Evolutionary conservation across 1,139 yeast species (phyloP), one percentile per base, ranked within the genome.

Genomic region (Geotrichum reessii): DNA sequence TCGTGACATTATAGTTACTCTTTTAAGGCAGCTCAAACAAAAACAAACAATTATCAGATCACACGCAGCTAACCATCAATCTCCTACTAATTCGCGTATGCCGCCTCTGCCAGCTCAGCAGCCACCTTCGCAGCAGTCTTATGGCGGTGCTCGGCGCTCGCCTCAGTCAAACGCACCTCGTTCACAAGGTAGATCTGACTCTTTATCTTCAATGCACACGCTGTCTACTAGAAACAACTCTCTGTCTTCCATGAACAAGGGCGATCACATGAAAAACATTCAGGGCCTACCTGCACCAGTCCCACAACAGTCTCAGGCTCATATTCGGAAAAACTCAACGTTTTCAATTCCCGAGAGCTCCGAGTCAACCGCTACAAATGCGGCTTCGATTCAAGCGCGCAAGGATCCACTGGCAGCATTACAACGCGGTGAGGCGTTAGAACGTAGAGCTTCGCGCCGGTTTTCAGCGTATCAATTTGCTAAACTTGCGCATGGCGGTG

Each of bases 391-490:
- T 2, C 33, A 42, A 14, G 53, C 62, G 12, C 60, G 58, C 19
- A 60, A 60, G 50, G 86, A 84, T 64, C 91, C 96, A 0, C 75
- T 91, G 28, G 78, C 84, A 0, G 90, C 88, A 64, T 76, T 92
- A 22, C 96, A 91, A 66, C 83, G 85, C 53, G 89, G 92, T 1
- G 88, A 87, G 60, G 86, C 87, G 1, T 74, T 93, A 51, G 96
- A 87, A 73, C 80, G 99, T 64, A 81, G 97, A 62, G 99, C 99
- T 0, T 91, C 97, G 0, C 82, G 90, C 65, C 76, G 99, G 61
- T 93, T 87, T 69, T 89, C 97, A 27, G 97, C 97, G 0, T 93
- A 91, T 64, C 98, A 93, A 68, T 87, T 86, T 73, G 92, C 96
- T 1, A 88, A 87, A 66, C 78, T 88, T 25, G 79, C 91, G 0